A percentile compares a stretch with the other conserved stretches of the same genome.
Evolutionary conservation across 2,329 filamentous ascomycete species (phyloP).

Genomic region (Arthrobotrys conoides): DNA sequence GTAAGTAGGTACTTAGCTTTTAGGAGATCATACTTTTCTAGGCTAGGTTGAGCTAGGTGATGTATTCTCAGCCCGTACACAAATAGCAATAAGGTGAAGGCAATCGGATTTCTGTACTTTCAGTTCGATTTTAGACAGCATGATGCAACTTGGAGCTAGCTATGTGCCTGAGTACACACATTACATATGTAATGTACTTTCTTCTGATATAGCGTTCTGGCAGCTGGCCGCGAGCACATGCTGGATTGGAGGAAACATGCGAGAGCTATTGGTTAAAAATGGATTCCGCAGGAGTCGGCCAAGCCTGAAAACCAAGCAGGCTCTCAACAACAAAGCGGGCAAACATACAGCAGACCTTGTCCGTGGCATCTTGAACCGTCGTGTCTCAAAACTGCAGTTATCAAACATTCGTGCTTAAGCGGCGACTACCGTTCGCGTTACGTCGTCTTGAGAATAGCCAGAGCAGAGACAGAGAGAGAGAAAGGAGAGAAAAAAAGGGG

Average conservation of each 20-base stretch:
- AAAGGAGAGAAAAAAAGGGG: conserved; percentile 11
- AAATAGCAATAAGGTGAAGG: neutral
- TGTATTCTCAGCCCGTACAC: neutral
- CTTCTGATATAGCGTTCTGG: too few relatives aligned
- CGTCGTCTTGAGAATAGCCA: neutral
- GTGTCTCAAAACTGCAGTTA: conserved; percentile 15
- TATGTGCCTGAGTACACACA: neutral
- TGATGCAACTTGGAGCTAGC: neutral
- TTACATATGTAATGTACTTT: too few relatives aligned
- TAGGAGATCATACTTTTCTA: too few relatives aligned
- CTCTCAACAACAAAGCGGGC: conserved; percentile 9
- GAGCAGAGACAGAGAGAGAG: neutral
- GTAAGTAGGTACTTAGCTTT: too few relatives aligned
- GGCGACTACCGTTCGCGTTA: conserved; percentile 21
- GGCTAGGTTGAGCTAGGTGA: too few relatives aligned
- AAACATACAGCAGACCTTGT: conserved; percentile 3
- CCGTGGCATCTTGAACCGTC: conserved; percentile 8
- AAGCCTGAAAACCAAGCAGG: conserved; percentile 30
- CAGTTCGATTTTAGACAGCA: neutral
- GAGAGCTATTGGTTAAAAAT: conserved; percentile 59
- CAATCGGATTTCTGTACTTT: neutral
- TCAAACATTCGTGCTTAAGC: conserved; percentile 9
- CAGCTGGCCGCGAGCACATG: conserved; percentile 51
- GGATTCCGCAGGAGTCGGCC: conserved; percentile 34
- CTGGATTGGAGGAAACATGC: conserved; percentile 55